Base-by-base conservation (phyloP, 73 alveolate species). In the Tetrahymena malaccensis region DNA sequence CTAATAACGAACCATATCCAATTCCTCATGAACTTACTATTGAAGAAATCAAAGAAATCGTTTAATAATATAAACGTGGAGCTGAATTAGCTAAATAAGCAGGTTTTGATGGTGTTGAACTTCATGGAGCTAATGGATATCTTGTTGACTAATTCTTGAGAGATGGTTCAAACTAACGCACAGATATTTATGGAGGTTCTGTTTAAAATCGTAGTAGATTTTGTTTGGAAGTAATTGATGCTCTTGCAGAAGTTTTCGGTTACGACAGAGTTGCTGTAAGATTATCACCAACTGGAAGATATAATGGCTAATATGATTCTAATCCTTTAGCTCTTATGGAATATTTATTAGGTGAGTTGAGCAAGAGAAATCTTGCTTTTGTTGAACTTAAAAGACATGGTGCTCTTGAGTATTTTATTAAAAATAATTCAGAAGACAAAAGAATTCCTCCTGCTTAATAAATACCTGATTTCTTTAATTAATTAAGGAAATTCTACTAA, bases 71-170 rank as follows among this genome's bases (percentile, higher is more conserved):
- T 95, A 96, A 94, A 44, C 94, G 94, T 22, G 97, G 98, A 17
- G 99, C 99, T 37, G 85, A 94, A 84, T 94, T 96, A 43, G 99
- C 98, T 2, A 95, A 98, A 96, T 95, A 83, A 93, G 99, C 99
- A 4, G 99, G 99, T 43, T 98, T 97, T 94, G 99, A 98, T 98
- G 99, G 99, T 40, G 96, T 98, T 25, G 98, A 98, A 96, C 84
- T 98, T 33, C 98, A 97, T 44, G 98, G 98, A 8, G 98, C 97
- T 15, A 97, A 98, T 84, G 98, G 98, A 44, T 98, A 97, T 43
- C 56, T 98, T 93, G 94, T 98, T 27, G 97, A 96, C 85, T 96
- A 96, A 94, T 98, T 98, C 95, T 93, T 98, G 37, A 94, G 98
- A 56, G 98, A 96, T 55, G 85, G 94, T 34, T 96, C 96, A 13